These are phyloP conservation scores for Trichoderma pleuroti DNA, from an alignment of 2,329 filamentous ascomycete species.

Conservation along the genomic window DNA sequence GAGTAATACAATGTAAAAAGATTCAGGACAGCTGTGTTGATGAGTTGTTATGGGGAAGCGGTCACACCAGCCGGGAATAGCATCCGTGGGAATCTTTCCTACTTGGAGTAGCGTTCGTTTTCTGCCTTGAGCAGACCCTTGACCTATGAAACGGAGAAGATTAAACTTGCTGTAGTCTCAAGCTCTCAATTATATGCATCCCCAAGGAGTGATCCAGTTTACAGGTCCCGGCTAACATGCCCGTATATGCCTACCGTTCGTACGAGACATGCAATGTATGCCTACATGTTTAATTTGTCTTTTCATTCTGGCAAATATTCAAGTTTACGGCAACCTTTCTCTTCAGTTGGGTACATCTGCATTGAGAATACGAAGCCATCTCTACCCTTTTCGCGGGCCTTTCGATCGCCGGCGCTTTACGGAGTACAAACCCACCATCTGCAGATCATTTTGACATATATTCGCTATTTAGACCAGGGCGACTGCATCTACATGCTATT, in stretches of 20 bases:
- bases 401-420: too few relatives aligned
- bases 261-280: background rate
- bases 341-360: background rate
- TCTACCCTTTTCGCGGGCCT: background rate
- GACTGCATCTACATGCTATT: background rate
- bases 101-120: background rate
- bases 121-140: background rate
- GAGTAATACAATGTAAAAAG: constrained; percentile 1
- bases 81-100: background rate
- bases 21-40: background rate
- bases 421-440: background rate
- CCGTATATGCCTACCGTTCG: background rate
- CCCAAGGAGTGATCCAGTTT: background rate
- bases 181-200: background rate
- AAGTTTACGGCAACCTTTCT: background rate
- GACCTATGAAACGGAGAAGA: background rate
- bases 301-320: background rate
- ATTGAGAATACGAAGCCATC: background rate
- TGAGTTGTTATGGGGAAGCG: background rate
- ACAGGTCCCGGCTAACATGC: background rate
- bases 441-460: background rate
- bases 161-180: background rate
- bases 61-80: background rate
- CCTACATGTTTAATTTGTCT: background rate
- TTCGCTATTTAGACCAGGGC: background rate